Percentiles rank a stretch among this genome's conserved stretches.
phyloP scores from a whole-genome alignment of 495 filamentous ascomycete genomes.

The Elaphomyces granulatus region DNA sequence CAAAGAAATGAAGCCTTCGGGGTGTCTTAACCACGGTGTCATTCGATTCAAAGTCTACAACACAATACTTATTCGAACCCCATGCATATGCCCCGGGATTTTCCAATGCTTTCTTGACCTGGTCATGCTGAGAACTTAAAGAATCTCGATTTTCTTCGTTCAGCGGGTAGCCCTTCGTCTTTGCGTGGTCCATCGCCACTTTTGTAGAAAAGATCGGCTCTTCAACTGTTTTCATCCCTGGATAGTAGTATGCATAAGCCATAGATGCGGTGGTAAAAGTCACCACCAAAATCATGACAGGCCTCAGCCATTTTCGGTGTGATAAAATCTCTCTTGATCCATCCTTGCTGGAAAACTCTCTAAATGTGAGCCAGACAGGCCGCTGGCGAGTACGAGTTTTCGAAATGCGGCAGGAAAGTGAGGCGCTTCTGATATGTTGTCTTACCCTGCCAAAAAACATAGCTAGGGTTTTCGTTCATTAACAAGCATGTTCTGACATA shows the following conservation, averaged over 20 bases:
- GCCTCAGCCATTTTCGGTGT: constrained; percentile 22
- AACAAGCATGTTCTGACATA: too few relatives aligned
- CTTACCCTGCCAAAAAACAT: too few relatives aligned
- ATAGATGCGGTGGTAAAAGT: constrained; percentile 24
- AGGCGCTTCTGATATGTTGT: too few relatives aligned
- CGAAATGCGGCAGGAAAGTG: too few relatives aligned
- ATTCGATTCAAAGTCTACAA: constrained; percentile 70
- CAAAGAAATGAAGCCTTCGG: constrained; percentile 65
- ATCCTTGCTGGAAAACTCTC: too few relatives aligned
- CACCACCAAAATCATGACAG: constrained; percentile 21
- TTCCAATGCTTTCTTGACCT: constrained; percentile 79
- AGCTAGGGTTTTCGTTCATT: too few relatives aligned
- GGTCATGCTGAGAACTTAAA: constrained; percentile 62
- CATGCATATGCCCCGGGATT: constrained; percentile 85
- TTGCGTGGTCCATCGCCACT: constrained; percentile 45
- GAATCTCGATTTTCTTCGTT: constrained; percentile 58
- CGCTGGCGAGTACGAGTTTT: too few relatives aligned
- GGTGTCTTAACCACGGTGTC: constrained; percentile 67
- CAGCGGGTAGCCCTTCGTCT: constrained; percentile 31
- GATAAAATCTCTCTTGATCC: constrained; percentile 7
- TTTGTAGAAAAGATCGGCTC: constrained; percentile 17
- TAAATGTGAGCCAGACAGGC: too few relatives aligned
- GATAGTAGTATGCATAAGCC: constrained; percentile 19
- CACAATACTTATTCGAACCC: constrained; percentile 77
- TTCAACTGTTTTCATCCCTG: constrained; percentile 11